These are phyloP conservation scores for Scutellaria baicalensis DNA, from an alignment of 257 asterid genomes.

Conservation along the genomic window DNA sequence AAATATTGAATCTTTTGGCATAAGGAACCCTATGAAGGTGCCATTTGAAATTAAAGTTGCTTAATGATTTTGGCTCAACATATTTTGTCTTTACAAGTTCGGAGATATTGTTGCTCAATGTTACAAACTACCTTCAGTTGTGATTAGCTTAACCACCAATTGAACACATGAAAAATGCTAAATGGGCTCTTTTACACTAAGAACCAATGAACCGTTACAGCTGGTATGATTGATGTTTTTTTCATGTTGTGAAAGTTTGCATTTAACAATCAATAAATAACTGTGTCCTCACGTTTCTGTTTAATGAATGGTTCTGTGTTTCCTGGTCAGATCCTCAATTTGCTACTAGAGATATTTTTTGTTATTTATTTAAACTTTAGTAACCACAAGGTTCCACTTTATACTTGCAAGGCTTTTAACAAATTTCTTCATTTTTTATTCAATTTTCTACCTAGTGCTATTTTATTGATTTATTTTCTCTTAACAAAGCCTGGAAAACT, in stretches of 20 bases:
- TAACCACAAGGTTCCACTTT: background rate
- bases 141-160: background rate
- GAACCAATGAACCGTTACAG: background rate
- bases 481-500: background rate
- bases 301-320: background rate
- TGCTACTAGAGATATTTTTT: background rate
- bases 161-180: background rate
- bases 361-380: too few species aligned
- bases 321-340: slow-evolving; percentile 14
- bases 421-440: background rate
- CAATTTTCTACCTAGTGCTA: background rate
- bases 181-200: too few species aligned
- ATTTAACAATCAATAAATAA: background rate
- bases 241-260: background rate
- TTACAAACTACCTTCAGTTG: background rate
- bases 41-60: background rate
- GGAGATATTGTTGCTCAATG: too few species aligned
- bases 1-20: background rate
- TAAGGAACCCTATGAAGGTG: background rate
- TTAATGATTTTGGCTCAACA: too few species aligned
- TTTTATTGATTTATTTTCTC: background rate
- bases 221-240: background rate
- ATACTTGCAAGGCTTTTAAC: background rate
- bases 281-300: background rate
- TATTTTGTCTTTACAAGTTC: background rate